Evolutionary conservation across 1,139 yeast species (phyloP), one percentile per base, ranked within the genome.

Genomic region (Kurtzmaniella quercitrusa): DNA sequence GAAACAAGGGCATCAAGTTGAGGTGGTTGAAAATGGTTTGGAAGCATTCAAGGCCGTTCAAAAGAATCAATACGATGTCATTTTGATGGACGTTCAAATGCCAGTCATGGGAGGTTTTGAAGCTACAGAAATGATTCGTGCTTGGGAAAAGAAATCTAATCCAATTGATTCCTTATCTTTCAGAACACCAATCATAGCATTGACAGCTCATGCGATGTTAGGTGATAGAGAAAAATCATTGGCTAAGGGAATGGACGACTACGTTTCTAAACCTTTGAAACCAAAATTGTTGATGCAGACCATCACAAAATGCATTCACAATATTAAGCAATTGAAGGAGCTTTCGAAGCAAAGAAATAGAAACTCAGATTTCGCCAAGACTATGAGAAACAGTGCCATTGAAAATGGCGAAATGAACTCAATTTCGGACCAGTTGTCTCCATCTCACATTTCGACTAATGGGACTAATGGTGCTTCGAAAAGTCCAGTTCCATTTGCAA

Each of bases 101-200:
- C 96, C 96, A 6, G 89, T 87, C 8, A 87, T 88, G 94, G 95
- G 95, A 39, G 96, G 96, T 0, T 88, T 88, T 60, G 95, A 88
- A 59, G 95, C 95, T 3, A 87, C 95, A 1, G 88, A 85, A 46
- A 79, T 81, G 60, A 88, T 88, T 45, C 71, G 95, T 54, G 91
- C 85, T 60, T 87, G 94, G 94, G 96, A 88, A 64, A 81, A 77
- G 68, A 87, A 84, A 62, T 75, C 82, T 42, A 81, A 83, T 49
- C 88, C 88, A n/a, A 82, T 83, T 33, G 88, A 87, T 48, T 72
- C 79, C 1, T 68, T 77, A 43, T 68, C 77, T 41, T 75, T 75
- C 56, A 73, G 95, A 48, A 83, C 94, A 1, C 95, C 95, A 19
- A 87, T 88, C 52, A 88, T 88, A 55, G 95, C 96, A 0, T 70